These are phyloP conservation scores for Scedosporium aurantiacum DNA, from an alignment of 2,329 filamentous ascomycete genomes.

Conservation along the genomic window DNA sequence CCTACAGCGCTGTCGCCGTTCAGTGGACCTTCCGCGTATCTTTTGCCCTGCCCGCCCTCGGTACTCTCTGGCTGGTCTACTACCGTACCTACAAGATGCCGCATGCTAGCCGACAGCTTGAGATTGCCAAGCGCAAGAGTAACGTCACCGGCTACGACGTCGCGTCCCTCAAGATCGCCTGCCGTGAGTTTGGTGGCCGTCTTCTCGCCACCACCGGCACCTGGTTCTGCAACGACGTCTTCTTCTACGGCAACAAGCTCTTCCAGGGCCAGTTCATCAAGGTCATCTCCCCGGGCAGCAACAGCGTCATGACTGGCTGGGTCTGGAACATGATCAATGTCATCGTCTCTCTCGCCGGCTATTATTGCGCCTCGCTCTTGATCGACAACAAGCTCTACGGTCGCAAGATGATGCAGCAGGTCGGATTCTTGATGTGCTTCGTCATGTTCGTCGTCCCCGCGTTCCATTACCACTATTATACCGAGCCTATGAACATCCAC, in stretches of 20 bases:
- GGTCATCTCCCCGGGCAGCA: constrained; percentile 59
- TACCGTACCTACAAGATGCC: constrained; percentile 95
- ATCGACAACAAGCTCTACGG: constrained; percentile 97
- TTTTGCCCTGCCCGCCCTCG: constrained; percentile 81
- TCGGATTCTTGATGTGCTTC: constrained; percentile 89
- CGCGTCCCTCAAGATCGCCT: constrained; percentile 67
- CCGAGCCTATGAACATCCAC: constrained; percentile 56
- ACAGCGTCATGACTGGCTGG: constrained; percentile 77
- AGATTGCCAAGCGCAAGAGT: constrained; percentile 71
- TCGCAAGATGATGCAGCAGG: constrained; percentile 89
- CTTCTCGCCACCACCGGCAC: constrained; percentile 75
- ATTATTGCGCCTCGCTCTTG: constrained; percentile 79
- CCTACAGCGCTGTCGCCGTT: constrained; percentile 65
- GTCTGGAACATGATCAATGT: constrained; percentile 89
- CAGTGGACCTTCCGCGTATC: constrained; percentile 90
- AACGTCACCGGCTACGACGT: constrained; percentile 88
- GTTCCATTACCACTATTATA: constrained; percentile 82
- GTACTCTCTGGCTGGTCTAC: constrained; percentile 90
- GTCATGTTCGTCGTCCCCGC: constrained; percentile 86
- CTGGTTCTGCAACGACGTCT: constrained; percentile 96
- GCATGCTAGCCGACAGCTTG: constrained; percentile 71
- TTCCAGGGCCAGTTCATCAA: constrained; percentile 87
- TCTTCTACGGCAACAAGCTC: constrained; percentile 99
- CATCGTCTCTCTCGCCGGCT: constrained; percentile 72
- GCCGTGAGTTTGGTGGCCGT: constrained; percentile 75